phyloP scores from a whole-genome alignment of 2,329 filamentous ascomycete genomes.

The Fusarium sp. region DNA sequence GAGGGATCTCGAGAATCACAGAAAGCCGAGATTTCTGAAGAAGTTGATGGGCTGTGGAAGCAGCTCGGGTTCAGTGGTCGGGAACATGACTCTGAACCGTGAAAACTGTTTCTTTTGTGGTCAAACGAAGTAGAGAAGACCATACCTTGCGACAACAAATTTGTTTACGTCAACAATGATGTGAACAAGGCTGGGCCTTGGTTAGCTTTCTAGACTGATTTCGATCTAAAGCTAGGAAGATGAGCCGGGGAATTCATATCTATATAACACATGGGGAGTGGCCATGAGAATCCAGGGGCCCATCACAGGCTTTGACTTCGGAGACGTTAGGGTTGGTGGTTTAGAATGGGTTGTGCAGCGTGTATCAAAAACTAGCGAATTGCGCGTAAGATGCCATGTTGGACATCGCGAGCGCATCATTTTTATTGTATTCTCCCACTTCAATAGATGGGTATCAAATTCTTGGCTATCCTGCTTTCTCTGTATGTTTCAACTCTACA shows the following conservation, averaged over 20 bases:
- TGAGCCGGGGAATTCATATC: neutral
- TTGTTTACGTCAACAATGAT: conserved; percentile 20
- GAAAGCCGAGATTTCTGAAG: neutral
- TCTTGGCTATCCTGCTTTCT: conserved; percentile 22
- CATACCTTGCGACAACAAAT: conserved; percentile 2
- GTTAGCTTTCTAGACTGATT: conserved; percentile 12
- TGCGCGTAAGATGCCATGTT: conserved; percentile 14
- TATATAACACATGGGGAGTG: conserved; percentile 1
- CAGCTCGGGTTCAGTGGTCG: neutral
- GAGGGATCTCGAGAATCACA: neutral
- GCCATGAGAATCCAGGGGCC: neutral
- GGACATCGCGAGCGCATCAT: conserved; percentile 25
- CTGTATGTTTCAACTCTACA: conserved; percentile 1
- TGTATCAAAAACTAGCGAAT: conserved; percentile 30
- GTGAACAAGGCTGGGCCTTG: conserved; percentile 36
- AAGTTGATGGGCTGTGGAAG: conserved; percentile 2
- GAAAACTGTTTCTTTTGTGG: conserved; percentile 16
- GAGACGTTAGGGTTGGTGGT: conserved; percentile 2
- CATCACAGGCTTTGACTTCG: neutral
- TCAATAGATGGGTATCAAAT: conserved; percentile 43
- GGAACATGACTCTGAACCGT: neutral
- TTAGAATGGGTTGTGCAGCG: conserved; percentile 21
- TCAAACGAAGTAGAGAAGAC: conserved; percentile 9
- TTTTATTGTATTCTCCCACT: conserved; percentile 39
- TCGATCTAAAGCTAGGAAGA: neutral